Evolutionary conservation across 192 early-diverging fungal genomes (phyloP).

Genomic region (Endogone sp.): DNA sequence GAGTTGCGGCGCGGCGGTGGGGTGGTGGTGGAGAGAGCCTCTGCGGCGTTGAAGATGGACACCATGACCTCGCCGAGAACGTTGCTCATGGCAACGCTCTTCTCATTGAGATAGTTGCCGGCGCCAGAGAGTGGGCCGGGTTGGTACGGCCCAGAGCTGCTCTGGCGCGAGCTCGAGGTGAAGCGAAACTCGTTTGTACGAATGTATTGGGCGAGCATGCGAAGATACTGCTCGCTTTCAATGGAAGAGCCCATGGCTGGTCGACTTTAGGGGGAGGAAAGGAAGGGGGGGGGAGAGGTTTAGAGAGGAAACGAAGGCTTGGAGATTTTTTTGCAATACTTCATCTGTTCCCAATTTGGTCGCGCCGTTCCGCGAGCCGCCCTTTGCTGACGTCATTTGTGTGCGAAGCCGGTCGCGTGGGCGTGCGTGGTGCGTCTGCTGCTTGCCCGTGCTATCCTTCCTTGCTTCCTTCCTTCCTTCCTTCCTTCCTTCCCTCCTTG

Average conservation of each 20-base stretch:
- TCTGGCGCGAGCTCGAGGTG: not conserved
- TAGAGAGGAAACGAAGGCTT: too few relatives aligned
- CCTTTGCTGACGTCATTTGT: too few relatives aligned
- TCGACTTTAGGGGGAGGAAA: not conserved
- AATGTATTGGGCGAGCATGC: slow-evolving; percentile 50
- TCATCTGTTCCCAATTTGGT: too few relatives aligned
- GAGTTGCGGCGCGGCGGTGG: slow-evolving; percentile 1
- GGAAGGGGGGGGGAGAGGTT: not conserved
- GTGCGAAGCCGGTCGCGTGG: too few relatives aligned
- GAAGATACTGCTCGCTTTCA: slow-evolving; percentile 48
- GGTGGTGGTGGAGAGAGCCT: slow-evolving; percentile 1
- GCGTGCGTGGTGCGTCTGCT: too few relatives aligned
- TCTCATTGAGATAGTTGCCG: not conserved
- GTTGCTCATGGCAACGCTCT: not conserved
- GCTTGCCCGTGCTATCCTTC: too few relatives aligned
- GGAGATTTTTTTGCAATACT: too few relatives aligned
- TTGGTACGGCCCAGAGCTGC: not conserved
- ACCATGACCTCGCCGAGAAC: slow-evolving; percentile 4
- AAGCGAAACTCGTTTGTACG: slow-evolving; percentile 46
- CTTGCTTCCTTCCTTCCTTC: too few relatives aligned
- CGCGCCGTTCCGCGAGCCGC: too few relatives aligned
- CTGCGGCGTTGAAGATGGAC: slow-evolving; percentile 12
- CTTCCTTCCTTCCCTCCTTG: too few relatives aligned
- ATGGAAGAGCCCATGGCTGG: slow-evolving; percentile 14
- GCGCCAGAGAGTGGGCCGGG: not conserved